Evolutionary conservation across 257 asterid species (phyloP).

Genomic region (Anisodus tanguticus): DNA sequence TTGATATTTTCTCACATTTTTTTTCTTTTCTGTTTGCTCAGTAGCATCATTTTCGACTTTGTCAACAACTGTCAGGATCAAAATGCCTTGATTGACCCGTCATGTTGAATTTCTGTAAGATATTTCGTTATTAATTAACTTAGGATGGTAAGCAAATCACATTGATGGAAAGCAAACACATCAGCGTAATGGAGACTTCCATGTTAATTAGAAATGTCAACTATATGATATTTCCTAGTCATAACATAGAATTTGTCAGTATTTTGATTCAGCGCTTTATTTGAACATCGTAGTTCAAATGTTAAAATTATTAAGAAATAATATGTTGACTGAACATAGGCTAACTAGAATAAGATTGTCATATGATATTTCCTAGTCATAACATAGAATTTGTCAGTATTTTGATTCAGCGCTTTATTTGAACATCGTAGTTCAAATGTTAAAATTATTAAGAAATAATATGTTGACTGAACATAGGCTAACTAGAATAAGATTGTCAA

Average conservation of each 20-base stretch:
- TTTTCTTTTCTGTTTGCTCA: not conserved
- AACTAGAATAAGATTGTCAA: slow-evolving; percentile 18
- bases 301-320: not conserved
- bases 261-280: not conserved
- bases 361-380: not conserved
- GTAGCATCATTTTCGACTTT: not conserved
- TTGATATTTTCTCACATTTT: not conserved
- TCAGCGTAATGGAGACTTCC: not conserved
- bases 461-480: not conserved
- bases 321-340: not conserved
- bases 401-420: not conserved
- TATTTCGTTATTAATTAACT: not conserved
- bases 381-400: not conserved
- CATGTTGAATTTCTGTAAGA: not conserved
- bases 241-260: not conserved
- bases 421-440: not conserved
- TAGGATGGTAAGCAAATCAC: not conserved
- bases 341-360: not conserved
- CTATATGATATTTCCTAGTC: not conserved
- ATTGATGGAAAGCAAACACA: not conserved
- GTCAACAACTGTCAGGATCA: not conserved
- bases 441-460: not conserved
- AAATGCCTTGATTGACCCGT: not conserved
- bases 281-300: not conserved
- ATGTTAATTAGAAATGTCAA: slow-evolving; percentile 5